Percentiles rank a stretch among this genome's conserved stretches.
phyloP scores from a whole-genome alignment of 495 filamentous ascomycete species.

The Evernia prunastri region DNA sequence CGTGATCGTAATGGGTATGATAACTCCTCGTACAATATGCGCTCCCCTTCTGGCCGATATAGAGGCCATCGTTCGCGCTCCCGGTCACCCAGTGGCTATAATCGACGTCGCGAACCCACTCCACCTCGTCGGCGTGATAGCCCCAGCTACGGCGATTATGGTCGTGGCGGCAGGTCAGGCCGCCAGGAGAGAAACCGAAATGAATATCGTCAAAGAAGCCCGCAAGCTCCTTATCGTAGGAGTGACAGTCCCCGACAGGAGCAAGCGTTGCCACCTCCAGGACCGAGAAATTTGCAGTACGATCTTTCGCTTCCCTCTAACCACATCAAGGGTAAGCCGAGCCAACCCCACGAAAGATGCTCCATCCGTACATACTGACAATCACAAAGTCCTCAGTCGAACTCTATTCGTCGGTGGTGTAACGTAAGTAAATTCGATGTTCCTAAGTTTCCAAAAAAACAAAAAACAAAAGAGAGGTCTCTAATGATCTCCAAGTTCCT shows the following conservation, averaged over 20 bases:
- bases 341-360: constrained; percentile 7
- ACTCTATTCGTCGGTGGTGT: constrained; percentile 97
- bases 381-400: constrained; percentile 64
- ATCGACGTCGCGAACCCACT: constrained; percentile 55
- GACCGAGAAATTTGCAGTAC: constrained; percentile 73
- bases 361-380: constrained; percentile 25
- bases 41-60: constrained; percentile 53
- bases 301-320: constrained; percentile 65
- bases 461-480: no score
- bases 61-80: constrained; percentile 55
- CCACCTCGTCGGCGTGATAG: constrained; percentile 59
- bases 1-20: constrained; percentile 57
- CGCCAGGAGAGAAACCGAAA: constrained; percentile 47
- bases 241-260: constrained; percentile 55
- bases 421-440: constrained; percentile 52
- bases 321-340: constrained; percentile 66
- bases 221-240: constrained; percentile 54
- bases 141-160: constrained; percentile 65
- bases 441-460: background rate
- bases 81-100: constrained; percentile 64
- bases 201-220: constrained; percentile 82
- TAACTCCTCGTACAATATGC: constrained; percentile 45
- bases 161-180: constrained; percentile 52
- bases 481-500: constrained; percentile 45
- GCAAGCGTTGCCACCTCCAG: constrained; percentile 48